Percentiles rank a stretch among this genome's conserved stretches.
phyloP scores from a whole-genome alignment of 768 basidiomycete species.

The Russula sp. region DNA sequence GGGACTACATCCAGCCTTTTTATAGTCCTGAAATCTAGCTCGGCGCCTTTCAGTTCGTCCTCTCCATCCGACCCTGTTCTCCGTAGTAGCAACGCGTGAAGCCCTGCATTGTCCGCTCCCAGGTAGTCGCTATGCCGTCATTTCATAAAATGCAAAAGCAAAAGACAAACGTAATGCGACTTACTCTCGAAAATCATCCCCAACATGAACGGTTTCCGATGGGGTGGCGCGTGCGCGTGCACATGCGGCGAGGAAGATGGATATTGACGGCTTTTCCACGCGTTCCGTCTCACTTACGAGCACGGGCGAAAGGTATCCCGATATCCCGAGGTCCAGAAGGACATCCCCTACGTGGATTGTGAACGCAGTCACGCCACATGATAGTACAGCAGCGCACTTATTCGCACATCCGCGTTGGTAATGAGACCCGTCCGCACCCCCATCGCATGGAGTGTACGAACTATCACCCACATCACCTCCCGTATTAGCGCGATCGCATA shows the following conservation, averaged over 20 bases:
- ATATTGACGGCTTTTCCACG: conserved; percentile 58
- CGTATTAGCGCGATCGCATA: neutral
- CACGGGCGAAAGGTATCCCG: conserved; percentile 44
- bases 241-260: conserved; percentile 51
- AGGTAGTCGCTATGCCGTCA: conserved; percentile 50
- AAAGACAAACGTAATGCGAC: neutral
- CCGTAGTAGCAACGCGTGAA: conserved; percentile 52
- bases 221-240: conserved; percentile 31
- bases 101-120: conserved; percentile 51
- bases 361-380: neutral
- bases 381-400: conserved; percentile 43
- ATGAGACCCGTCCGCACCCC: conserved; percentile 51
- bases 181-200: conserved; percentile 66
- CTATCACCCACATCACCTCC: conserved; percentile 29
- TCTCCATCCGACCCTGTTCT: conserved; percentile 46
- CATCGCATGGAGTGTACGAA: conserved; percentile 40
- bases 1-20: conserved; percentile 31
- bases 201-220: conserved; percentile 58
- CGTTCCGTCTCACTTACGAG: conserved; percentile 67
- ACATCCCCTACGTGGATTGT: conserved; percentile 32
- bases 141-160: neutral
- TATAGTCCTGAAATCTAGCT: conserved; percentile 38
- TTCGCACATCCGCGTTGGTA: conserved; percentile 68
- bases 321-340: conserved; percentile 55
- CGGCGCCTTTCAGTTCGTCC: conserved; percentile 38